phyloP scores from a whole-genome alignment of 495 filamentous ascomycete genomes.

The Penicillium taxi region DNA sequence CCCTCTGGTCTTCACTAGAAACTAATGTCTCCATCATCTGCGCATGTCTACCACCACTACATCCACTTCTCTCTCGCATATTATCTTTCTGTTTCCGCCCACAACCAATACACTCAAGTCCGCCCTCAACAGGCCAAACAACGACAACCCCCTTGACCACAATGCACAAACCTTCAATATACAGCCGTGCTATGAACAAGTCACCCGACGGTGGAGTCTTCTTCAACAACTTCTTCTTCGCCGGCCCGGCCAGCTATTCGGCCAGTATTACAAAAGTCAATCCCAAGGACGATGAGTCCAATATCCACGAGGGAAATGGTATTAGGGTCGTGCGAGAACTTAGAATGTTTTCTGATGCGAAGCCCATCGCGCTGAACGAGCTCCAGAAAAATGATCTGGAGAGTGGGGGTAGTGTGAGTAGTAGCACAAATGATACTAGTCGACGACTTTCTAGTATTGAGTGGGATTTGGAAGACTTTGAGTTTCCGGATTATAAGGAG shows the following conservation, averaged over 20 bases:
- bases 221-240: constrained; percentile 16
- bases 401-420: constrained; percentile 1
- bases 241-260: constrained; percentile 15
- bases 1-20: constrained; percentile 74
- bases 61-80: constrained; percentile 67
- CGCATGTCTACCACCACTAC: constrained; percentile 72
- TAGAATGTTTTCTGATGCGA: constrained; percentile 12
- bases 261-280: constrained; percentile 19
- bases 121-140: constrained; percentile 10
- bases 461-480: constrained; percentile 22
- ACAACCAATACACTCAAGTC: constrained; percentile 11
- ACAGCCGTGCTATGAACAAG: constrained; percentile 5
- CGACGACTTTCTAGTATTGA: constrained; percentile 14
- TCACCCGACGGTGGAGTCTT: constrained; percentile 15
- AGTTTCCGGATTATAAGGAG: constrained; percentile 25
- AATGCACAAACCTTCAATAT: constrained; percentile 12
- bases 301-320: constrained; percentile 7
- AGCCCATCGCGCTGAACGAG: neutral
- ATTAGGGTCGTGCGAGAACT: constrained; percentile 31
- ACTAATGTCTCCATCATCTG: constrained; percentile 75
- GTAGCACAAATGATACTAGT: constrained; percentile 1
- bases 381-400: constrained; percentile 8
- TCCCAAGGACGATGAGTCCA: constrained; percentile 7
- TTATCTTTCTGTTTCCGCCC: constrained; percentile 44
- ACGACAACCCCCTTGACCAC: constrained; percentile 6